These are phyloP conservation scores for Phyllosticta paracitricarpa DNA, from an alignment of 2,329 filamentous ascomycete genomes.

Conservation along the genomic window DNA sequence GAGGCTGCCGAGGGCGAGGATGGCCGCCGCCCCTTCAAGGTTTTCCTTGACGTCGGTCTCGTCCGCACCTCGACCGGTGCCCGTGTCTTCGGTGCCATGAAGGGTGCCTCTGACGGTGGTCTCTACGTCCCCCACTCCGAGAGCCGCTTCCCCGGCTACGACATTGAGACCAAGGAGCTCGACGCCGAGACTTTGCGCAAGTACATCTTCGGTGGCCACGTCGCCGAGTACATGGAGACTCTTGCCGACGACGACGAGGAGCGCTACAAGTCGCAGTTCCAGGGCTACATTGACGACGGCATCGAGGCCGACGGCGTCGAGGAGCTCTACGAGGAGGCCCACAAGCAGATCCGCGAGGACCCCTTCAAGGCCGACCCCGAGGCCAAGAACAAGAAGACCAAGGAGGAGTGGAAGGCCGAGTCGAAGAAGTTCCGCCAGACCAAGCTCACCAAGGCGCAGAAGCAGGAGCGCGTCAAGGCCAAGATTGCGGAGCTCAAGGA, in stretches of 20 bases:
- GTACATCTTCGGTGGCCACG: slow-evolving; percentile 98
- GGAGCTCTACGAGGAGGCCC: slow-evolving; percentile 90
- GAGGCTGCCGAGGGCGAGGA: slow-evolving; percentile 88
- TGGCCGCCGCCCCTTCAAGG: slow-evolving; percentile 97
- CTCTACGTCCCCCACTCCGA: slow-evolving; percentile 96
- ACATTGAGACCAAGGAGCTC: slow-evolving; percentile 95
- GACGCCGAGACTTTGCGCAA: slow-evolving; percentile 94
- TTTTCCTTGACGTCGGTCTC: slow-evolving; percentile 95
- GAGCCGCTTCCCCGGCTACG: slow-evolving; percentile 98
- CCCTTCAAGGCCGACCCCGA: slow-evolving; percentile 85
- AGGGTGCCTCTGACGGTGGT: slow-evolving; percentile 97
- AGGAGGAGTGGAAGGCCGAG: slow-evolving; percentile 95
- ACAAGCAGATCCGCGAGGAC: slow-evolving; percentile 94
- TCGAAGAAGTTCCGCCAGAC: slow-evolving; percentile 73
- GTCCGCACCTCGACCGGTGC: slow-evolving; percentile 95
- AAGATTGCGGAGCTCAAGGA: slow-evolving; percentile 77
- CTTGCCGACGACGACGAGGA: slow-evolving; percentile 99
- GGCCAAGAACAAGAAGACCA: slow-evolving; percentile 80
- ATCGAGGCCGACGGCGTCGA: slow-evolving; percentile 93
- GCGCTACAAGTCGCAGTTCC: slow-evolving; percentile 97
- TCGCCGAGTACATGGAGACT: slow-evolving; percentile 99
- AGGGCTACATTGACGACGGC: slow-evolving; percentile 94
- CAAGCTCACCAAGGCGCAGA: slow-evolving; percentile 80
- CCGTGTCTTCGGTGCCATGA: slow-evolving; percentile 98
- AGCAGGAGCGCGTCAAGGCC: slow-evolving; percentile 70